Evolutionary conservation across 805 yeast species (phyloP).

Genomic region (Metschnikowia borealis): DNA sequence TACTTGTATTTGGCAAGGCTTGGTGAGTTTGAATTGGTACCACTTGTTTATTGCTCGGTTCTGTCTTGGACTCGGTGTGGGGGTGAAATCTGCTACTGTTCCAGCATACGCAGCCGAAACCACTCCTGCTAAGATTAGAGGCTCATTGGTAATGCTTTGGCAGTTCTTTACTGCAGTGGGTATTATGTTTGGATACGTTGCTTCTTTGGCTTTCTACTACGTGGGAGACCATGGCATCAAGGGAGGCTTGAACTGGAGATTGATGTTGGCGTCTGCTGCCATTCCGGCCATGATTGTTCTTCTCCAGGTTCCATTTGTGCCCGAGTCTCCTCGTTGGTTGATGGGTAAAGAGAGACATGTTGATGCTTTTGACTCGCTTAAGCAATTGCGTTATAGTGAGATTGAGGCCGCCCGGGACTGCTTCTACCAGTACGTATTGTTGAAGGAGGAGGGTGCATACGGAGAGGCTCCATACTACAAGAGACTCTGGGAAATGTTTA

Average conservation of each 20-base stretch:
- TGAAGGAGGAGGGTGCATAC: constrained; percentile 58
- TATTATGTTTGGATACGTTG: constrained; percentile 61
- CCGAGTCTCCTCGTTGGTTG: constrained; percentile 71
- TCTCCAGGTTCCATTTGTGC: constrained; percentile 49
- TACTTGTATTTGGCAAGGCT: constrained; percentile 68
- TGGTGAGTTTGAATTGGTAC: constrained; percentile 52
- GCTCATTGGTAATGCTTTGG: constrained; percentile 68
- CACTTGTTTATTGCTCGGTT: constrained; percentile 59
- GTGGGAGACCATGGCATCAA: constrained; percentile 46
- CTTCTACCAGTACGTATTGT: constrained; percentile 53
- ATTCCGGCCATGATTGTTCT: constrained; percentile 53
- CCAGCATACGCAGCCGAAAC: constrained; percentile 46
- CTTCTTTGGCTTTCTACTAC: constrained; percentile 55
- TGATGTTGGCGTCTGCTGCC: constrained; percentile 62
- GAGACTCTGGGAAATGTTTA: constrained; percentile 55
- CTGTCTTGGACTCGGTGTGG: constrained; percentile 61
- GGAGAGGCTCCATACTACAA: constrained; percentile 40
- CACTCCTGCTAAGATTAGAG: constrained; percentile 49
- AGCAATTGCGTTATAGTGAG: constrained; percentile 40
- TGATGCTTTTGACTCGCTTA: constrained; percentile 50
- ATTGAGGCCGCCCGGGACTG: constrained; percentile 64
- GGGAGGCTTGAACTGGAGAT: constrained; percentile 52
- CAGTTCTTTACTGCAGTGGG: constrained; percentile 76
- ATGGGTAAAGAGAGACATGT: constrained; percentile 47
- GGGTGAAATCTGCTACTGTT: constrained; percentile 63